A percentile compares a stretch with the other conserved stretches of the same genome.
phyloP scores from a whole-genome alignment of 2,329 filamentous ascomycete species.

The Aurifilum marmelostoma region DNA sequence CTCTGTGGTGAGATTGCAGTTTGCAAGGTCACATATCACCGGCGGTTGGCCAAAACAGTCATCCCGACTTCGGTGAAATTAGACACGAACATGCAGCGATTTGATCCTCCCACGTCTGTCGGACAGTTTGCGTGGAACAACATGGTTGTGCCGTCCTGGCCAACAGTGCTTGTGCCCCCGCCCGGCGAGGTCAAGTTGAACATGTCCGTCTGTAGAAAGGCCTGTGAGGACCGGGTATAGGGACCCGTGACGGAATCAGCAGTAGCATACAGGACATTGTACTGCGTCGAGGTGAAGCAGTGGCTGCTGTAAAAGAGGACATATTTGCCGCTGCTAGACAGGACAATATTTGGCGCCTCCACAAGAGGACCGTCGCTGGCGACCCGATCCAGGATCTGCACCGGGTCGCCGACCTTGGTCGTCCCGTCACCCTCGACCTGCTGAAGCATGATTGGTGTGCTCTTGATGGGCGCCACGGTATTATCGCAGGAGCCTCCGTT shows the following conservation, averaged over 20 bases:
- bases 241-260: constrained; percentile 26
- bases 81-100: constrained; percentile 27
- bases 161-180: constrained; percentile 27
- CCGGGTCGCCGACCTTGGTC: constrained; percentile 54
- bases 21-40: constrained; percentile 5
- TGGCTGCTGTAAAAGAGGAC: constrained; percentile 66
- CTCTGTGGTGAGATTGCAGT: too few species aligned
- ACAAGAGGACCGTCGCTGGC: constrained; percentile 57
- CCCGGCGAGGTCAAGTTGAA: constrained; percentile 28
- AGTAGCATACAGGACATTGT: constrained; percentile 65
- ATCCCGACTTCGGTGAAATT: constrained; percentile 26
- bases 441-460: constrained; percentile 63
- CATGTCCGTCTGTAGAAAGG: constrained; percentile 21
- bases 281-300: constrained; percentile 57
- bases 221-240: constrained; percentile 16
- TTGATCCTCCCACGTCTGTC: constrained; percentile 17
- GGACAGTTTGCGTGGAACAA: constrained; percentile 29
- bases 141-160: constrained; percentile 15
- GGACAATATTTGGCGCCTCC: constrained; percentile 62
- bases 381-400: constrained; percentile 50
- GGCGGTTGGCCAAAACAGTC: constrained; percentile 21
- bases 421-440: constrained; percentile 53
- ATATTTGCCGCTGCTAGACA: constrained; percentile 52
- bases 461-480: constrained; percentile 42
- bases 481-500: constrained; percentile 50